These are phyloP conservation scores for Penicillium maclennaniae DNA, from an alignment of 495 filamentous ascomycete species.

Conservation along the genomic window DNA sequence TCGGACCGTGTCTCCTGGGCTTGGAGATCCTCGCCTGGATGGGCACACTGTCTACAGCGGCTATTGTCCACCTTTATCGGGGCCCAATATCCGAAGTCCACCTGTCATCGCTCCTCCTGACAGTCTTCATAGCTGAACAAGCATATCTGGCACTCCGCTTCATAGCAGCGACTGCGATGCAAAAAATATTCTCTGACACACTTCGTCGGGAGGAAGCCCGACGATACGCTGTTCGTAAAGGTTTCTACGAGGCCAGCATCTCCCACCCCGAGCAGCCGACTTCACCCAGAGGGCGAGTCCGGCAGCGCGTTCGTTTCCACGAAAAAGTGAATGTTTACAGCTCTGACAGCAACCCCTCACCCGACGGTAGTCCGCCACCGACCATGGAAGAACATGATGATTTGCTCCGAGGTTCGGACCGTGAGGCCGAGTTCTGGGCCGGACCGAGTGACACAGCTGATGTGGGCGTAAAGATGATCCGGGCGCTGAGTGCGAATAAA, in stretches of 20 bases:
- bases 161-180: constrained; percentile 60
- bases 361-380: constrained; percentile 16
- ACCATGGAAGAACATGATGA: constrained; percentile 20
- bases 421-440: constrained; percentile 36
- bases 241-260: constrained; percentile 48
- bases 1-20: constrained; percentile 84
- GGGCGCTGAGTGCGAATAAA: constrained; percentile 23
- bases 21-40: constrained; percentile 88
- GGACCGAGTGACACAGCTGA: constrained; percentile 25
- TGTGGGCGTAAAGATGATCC: constrained; percentile 37
- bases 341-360: constrained; percentile 6
- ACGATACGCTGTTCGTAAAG: constrained; percentile 66
- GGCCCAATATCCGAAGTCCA: constrained; percentile 58
- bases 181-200: constrained; percentile 73
- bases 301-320: constrained; percentile 36
- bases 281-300: constrained; percentile 13
- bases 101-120: constrained; percentile 69
- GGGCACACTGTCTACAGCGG: constrained; percentile 77
- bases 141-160: constrained; percentile 69
- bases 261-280: not conserved
- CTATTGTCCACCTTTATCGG: constrained; percentile 82
- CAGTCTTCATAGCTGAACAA: constrained; percentile 79
- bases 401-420: constrained; percentile 25
- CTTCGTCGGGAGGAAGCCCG: constrained; percentile 70
- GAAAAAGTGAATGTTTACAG: constrained; percentile 38